Conservation (phyloP, 2,329 filamentous ascomycete species). For the Aspergillus hiratsukae region DNA sequence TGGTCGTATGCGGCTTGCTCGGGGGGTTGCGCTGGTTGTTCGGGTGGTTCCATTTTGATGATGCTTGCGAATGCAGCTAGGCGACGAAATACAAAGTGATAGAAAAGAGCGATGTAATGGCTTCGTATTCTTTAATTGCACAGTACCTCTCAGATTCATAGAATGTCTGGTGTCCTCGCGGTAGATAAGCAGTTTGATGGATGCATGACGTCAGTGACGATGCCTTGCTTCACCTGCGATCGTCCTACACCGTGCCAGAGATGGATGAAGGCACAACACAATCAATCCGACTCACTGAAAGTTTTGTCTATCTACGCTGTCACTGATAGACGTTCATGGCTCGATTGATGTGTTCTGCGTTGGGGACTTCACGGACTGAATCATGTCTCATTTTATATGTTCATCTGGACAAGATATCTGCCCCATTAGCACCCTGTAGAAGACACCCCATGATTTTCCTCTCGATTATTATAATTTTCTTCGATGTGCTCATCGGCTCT, state of each 20-base stretch:
- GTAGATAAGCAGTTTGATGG: constrained; percentile 7
- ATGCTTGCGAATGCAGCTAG: not conserved
- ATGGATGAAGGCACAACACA: not conserved
- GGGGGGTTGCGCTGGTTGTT: constrained; percentile 28
- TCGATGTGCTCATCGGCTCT: too few relatives aligned
- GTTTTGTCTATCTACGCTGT: not conserved
- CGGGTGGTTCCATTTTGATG: constrained; percentile 17
- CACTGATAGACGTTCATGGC: not conserved
- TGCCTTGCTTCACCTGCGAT: not conserved
- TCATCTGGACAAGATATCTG: not conserved
- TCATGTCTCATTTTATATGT: not conserved
- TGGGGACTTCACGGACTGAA: not conserved
- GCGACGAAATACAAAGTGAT: not conserved
- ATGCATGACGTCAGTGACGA: constrained; percentile 20
- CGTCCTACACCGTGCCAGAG: not conserved
- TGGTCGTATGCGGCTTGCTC: constrained; percentile 33
- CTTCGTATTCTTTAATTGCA: not conserved
- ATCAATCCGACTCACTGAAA: not conserved
- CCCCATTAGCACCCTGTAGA: too few relatives aligned
- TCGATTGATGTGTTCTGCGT: not conserved
- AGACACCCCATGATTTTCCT: too few relatives aligned
- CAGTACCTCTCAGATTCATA: not conserved
- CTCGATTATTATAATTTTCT: too few relatives aligned
- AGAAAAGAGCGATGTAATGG: not conserved
- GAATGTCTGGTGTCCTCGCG: not conserved